These are phyloP conservation scores for Quercus tomentella DNA, from an alignment of 331 rosid genomes.

Conservation along the genomic window DNA sequence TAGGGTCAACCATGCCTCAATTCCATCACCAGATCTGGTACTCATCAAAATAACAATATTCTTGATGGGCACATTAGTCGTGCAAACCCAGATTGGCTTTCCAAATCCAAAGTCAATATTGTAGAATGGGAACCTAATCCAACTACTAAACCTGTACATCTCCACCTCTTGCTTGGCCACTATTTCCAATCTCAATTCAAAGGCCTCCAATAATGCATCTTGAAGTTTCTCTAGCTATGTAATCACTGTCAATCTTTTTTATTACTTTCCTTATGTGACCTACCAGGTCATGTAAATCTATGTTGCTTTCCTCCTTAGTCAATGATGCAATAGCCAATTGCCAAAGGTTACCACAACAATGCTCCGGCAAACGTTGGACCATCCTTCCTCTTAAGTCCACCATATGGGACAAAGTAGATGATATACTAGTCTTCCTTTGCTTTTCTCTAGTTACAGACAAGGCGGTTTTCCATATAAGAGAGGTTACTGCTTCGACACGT, in stretches of 20 bases:
- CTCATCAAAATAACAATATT: neutral
- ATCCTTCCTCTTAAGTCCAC: constrained; percentile 6
- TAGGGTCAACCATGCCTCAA: constrained; percentile 17
- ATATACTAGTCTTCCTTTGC: neutral
- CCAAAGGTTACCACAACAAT: constrained; percentile 5
- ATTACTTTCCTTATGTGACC: neutral
- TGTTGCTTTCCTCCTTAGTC: neutral
- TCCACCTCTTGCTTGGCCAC: neutral
- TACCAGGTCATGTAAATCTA: neutral
- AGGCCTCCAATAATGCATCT: neutral
- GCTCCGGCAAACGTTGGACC: constrained; percentile 12
- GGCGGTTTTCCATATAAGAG: constrained; percentile 7
- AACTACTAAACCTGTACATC: constrained; percentile 14
- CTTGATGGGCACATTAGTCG: neutral
- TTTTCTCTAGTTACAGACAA: neutral
- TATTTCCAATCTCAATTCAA: neutral
- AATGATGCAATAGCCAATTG: constrained; percentile 3
- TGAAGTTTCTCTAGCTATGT: constrained; percentile 1
- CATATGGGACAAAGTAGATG: neutral
- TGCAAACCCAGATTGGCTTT: constrained; percentile 17
- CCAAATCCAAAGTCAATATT: constrained; percentile 23
- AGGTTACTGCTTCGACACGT: constrained; percentile 15
- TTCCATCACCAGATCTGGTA: constrained; percentile 1
- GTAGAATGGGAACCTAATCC: neutral
- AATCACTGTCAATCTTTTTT: neutral